These are phyloP conservation scores for Begonia fuchsioides DNA, from an alignment of 306 rosid genomes.

Conservation along the genomic window DNA sequence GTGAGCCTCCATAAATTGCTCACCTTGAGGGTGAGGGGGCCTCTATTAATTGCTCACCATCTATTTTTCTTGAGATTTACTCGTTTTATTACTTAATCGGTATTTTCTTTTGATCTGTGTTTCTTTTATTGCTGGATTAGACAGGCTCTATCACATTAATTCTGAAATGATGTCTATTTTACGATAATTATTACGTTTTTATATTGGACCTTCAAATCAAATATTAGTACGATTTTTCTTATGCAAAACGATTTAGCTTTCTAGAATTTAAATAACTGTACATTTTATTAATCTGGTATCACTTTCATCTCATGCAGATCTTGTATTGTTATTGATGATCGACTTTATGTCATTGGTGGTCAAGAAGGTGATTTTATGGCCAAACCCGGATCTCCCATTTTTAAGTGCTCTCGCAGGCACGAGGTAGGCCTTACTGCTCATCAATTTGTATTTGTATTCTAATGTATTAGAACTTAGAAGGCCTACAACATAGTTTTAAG, in stretches of 20 bases:
- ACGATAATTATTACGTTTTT: too few relatives aligned
- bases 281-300: not conserved
- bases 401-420: conserved; percentile 82
- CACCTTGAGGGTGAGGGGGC: too few relatives aligned
- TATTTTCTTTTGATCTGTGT: too few relatives aligned
- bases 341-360: conserved; percentile 67
- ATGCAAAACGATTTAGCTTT: not conserved
- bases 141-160: too few relatives aligned
- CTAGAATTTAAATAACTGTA: not conserved
- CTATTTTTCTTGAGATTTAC: too few relatives aligned
- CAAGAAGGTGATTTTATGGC: conserved; percentile 98
- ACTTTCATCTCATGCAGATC: conserved; percentile 32
- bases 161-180: too few relatives aligned
- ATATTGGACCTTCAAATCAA: too few relatives aligned
- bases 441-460: not conserved
- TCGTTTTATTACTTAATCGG: too few relatives aligned
- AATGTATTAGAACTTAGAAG: not conserved
- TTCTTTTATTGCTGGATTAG: too few relatives aligned
- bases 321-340: conserved; percentile 40
- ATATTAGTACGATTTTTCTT: not conserved
- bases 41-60: too few relatives aligned
- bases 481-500: not conserved
- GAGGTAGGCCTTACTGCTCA: conserved; percentile 33
- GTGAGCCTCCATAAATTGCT: too few relatives aligned
- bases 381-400: conserved; percentile 84